Conservation (phyloP, 2,329 filamentous ascomycete genomes). For the Aspergillus sp. region DNA sequence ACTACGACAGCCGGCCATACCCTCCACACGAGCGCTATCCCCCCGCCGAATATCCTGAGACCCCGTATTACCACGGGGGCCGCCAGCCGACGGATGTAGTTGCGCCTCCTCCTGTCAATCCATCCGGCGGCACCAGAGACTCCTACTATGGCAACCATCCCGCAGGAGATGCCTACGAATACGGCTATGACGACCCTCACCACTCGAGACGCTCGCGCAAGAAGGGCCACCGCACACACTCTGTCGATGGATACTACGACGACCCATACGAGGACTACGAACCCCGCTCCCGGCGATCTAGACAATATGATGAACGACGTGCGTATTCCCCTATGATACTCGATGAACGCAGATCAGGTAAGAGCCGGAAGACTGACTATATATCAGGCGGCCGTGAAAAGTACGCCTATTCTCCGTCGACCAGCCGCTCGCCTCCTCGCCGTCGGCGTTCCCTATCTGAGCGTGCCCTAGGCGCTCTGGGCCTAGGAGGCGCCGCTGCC, state of each 20-base stretch:
- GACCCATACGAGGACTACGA: constrained; percentile 31
- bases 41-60: constrained; percentile 28
- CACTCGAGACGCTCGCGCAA: constrained; percentile 34
- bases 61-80: constrained; percentile 35
- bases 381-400: constrained; percentile 35
- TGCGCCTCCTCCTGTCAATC: constrained; percentile 52
- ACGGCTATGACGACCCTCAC: constrained; percentile 35
- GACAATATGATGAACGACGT: constrained; percentile 52
- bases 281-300: constrained; percentile 47
- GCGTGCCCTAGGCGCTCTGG: constrained; percentile 59
- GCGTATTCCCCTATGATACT: constrained; percentile 26
- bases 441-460: constrained; percentile 54
- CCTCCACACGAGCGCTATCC: constrained; percentile 39
- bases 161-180: constrained; percentile 59
- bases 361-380: constrained; percentile 11
- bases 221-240: constrained; percentile 42
- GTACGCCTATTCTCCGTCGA: constrained; percentile 42
- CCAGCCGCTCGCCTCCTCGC: constrained; percentile 45
- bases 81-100: constrained; percentile 24
- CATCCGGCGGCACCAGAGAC: constrained; percentile 76
- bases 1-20: constrained; percentile 42
- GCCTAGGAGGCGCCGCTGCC: constrained; percentile 57
- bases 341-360: not conserved
- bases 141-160: constrained; percentile 85
- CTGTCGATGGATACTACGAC: constrained; percentile 42